Conservation (phyloP, 23 red algal species). For the Gracilariopsis chorda region DNA sequence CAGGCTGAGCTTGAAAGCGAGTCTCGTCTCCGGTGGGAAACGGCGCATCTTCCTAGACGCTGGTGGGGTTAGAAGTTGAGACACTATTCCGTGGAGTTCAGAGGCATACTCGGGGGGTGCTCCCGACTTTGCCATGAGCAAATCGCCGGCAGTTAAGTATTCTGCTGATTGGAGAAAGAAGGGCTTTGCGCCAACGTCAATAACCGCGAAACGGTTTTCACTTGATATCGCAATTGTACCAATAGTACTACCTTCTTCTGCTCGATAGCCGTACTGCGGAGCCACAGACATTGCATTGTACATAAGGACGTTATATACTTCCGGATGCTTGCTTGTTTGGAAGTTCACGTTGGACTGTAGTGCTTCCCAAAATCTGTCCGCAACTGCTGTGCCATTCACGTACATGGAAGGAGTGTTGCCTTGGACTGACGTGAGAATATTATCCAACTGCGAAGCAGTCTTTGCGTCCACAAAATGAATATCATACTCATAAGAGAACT, state of each 20-base stretch:
- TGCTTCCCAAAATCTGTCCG: slow-evolving; percentile 29
- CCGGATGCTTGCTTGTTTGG: background rate
- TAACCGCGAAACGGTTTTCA: slow-evolving; percentile 33
- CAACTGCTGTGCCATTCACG: slow-evolving; percentile 8
- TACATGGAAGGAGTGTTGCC: slow-evolving; percentile 20
- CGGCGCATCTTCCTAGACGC: slow-evolving; percentile 19
- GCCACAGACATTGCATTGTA: slow-evolving; percentile 46
- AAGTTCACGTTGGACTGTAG: slow-evolving; percentile 5
- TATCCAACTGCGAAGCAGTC: slow-evolving; percentile 22
- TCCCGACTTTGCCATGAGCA: background rate
- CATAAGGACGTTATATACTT: slow-evolving; percentile 35
- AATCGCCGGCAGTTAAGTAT: slow-evolving; percentile 21
- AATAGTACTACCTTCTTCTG: slow-evolving; percentile 17
- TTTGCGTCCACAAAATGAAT: background rate
- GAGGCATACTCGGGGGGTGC: background rate
- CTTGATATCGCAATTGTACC: slow-evolving; percentile 25
- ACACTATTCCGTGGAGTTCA: slow-evolving; percentile 7
- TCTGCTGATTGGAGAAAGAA: slow-evolving; percentile 6
- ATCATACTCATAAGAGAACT: slow-evolving; percentile 18
- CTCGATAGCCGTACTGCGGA: slow-evolving; percentile 41
- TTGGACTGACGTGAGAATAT: background rate
- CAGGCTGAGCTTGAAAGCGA: slow-evolving; percentile 19
- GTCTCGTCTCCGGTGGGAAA: slow-evolving; percentile 34
- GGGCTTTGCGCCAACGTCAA: slow-evolving; percentile 50
- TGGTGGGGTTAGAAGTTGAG: slow-evolving; percentile 23